Percentiles rank a stretch among this genome's conserved stretches.
phyloP scores from a whole-genome alignment of 1,284 basidiomycete species.

The Laetiporus sulphureus region DNA sequence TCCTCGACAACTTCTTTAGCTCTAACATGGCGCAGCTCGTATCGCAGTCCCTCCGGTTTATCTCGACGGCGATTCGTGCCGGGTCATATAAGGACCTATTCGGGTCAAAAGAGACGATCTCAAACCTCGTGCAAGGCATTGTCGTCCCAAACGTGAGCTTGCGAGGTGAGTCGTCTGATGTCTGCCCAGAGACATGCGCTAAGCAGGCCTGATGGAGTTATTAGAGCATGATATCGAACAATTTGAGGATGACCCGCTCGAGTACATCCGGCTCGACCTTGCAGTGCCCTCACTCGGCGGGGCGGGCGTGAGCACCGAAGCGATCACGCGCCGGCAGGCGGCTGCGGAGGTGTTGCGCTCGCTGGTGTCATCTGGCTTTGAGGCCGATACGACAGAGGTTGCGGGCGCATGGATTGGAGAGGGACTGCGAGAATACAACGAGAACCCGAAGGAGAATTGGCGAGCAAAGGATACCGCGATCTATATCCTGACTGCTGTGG shows the following conservation, averaged over 20 bases:
- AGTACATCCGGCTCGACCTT: slow-evolving; percentile 90
- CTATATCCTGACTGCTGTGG: slow-evolving; percentile 88
- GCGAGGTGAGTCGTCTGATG: slow-evolving; percentile 35
- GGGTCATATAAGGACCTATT: slow-evolving; percentile 70
- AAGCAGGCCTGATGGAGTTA: neutral
- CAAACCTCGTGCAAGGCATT: slow-evolving; percentile 83
- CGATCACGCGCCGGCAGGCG: slow-evolving; percentile 81
- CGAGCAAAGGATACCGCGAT: slow-evolving; percentile 95
- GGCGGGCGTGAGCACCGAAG: slow-evolving; percentile 35
- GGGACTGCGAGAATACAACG: slow-evolving; percentile 65
- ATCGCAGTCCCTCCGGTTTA: slow-evolving; percentile 88
- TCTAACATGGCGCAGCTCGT: slow-evolving; percentile 57
- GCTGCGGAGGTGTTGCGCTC: slow-evolving; percentile 91
- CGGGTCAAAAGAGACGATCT: slow-evolving; percentile 73
- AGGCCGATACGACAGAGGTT: slow-evolving; percentile 80
- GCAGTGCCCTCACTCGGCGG: slow-evolving; percentile 49
- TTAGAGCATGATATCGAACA: slow-evolving; percentile 86
- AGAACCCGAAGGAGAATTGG: slow-evolving; percentile 73
- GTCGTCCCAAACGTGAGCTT: slow-evolving; percentile 90
- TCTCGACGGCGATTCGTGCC: slow-evolving; percentile 89
- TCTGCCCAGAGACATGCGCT: neutral
- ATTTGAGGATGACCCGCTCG: slow-evolving; percentile 96
- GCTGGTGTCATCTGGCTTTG: slow-evolving; percentile 73
- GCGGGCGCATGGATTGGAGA: slow-evolving; percentile 78
- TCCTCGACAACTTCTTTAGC: neutral